Conservation (phyloP, 2,329 filamentous ascomycete genomes). For the Talaromyces marneffei region DNA sequence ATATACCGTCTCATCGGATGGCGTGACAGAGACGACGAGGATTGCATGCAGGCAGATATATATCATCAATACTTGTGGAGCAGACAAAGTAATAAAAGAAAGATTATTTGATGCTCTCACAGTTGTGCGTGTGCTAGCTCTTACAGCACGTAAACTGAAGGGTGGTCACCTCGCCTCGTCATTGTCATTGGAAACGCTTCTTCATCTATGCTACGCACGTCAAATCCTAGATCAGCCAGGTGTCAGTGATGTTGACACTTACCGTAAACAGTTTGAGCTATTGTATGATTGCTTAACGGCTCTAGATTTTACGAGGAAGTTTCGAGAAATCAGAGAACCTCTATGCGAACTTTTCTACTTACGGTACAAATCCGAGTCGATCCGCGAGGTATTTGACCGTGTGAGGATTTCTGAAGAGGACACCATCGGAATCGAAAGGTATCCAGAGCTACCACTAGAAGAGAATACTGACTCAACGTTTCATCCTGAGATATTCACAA, state of each 20-base stretch:
- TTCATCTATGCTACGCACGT: conserved; percentile 7
- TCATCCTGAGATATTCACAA: not conserved
- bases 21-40: not conserved
- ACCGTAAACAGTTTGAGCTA: not conserved
- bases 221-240: conserved; percentile 1
- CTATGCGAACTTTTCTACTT: not conserved
- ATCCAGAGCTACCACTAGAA: conserved; percentile 4
- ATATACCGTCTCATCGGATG: conserved; percentile 12
- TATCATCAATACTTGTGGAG: too few species aligned
- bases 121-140: not conserved
- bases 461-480: conserved; percentile 5
- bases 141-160: not conserved
- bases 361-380: conserved; percentile 1
- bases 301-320: conserved; percentile 8
- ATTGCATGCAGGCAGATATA: not conserved
- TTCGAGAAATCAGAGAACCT: conserved; percentile 5
- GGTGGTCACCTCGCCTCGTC: not conserved
- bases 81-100: not conserved
- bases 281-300: conserved; percentile 10
- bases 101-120: conserved; percentile 7
- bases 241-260: not conserved
- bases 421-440: not conserved
- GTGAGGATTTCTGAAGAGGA: not conserved
- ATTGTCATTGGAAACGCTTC: conserved; percentile 9
- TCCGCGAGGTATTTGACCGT: not conserved